Evolutionary conservation across 345 rosid genomes (phyloP), one percentile per base, ranked within the genome.

Genomic region (Dimocarpus longan): DNA sequence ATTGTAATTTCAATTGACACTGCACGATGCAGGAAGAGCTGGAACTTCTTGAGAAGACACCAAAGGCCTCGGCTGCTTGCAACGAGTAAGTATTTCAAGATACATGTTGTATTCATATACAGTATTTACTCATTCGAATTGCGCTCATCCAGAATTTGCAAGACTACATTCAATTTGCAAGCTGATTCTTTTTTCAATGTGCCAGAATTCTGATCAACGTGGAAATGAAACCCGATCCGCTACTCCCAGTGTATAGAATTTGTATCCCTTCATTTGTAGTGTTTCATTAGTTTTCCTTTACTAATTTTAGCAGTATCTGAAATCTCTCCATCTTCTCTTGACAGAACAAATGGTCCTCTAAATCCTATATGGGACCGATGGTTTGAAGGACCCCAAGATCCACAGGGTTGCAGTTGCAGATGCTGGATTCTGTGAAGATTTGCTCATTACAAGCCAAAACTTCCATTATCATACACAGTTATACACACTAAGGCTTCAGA

Each of bases 311-410:
- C 22, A 21, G 26, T 70, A 26, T 62, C 65, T 63, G 43, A 77
- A 21, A 24, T 18, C 42, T 32, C 0, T 78, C 74, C 8, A 10
- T 84, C 67, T 39, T 79, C 76, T 8, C 32, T 76, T 79, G 72
- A 68, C 91, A 93, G 98, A 84, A 93, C 98, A 69, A 76, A 12
- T 69, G 93, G 97, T 10, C 97, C 97, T 9, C 63, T 84, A 21
- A 91, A 90, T 52, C 87, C 91, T 0, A 21, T 63, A n/a, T 95
- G 98, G 98, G 98, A 95, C 77, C 91, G 88, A 72, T 95, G 98
- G 98, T 95, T 95, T 60, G 92, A 93, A 82, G 84, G 93, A 11
- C 93, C 94, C 16, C 83, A 78, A 72, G 91, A 93, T 50, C 86
- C 90, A 0, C 81, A 84, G 76, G 79, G 97, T 48, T 93, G 98